Evolutionary conservation across 306 rosid genomes (phyloP), one percentile per base, ranked within the genome.

Genomic region (Macrotyloma uniflorum): DNA sequence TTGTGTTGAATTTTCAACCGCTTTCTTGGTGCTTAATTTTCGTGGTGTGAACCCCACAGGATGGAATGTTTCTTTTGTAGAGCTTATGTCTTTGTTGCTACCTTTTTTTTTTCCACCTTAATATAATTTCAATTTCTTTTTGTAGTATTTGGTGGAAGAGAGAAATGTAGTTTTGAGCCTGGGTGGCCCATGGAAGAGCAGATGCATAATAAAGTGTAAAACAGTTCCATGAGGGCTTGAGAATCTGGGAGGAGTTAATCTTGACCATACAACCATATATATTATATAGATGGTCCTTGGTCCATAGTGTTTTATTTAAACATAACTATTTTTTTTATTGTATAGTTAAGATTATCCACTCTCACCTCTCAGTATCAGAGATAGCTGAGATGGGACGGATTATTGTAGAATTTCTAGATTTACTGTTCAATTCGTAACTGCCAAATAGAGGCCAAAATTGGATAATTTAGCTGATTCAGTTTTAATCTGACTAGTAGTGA

Each of bases 11-110:
- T 47, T 22, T 46, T 35, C 18, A 24, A 8, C 8, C 12, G 6
- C 18, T 73, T n/a, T 15, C 30, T 82, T 64, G 35, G 70, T 42
- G 81, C 35, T 62, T 70, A 43, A 42, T 57, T 70, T 49, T 65
- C 23, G 54, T 38, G 23, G 43, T 30, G 28, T 43, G 59, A 72
- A 33, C 53, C 58, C 77, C 53, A 33, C 61, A 8, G 58, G 57
- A 15, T 53, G 53, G 49, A 50, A 36, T 62, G 35, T 2, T 9
- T 6, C 59, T 38, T 38, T 50, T 49, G 23, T 32, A 68, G 20
- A 1, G 20, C n/a, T 55, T 55, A n/a, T 67, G 82, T 40, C 50
- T 30, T 57, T 32, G 50, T 4, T 30, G 23, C 47, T 16, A 50
- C 64, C 15, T 53, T 62, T 22, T n/a, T n/a, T 33, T 67, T 67